Base-by-base conservation (phyloP, 371 early-diverging fungal genomes). In the Catenaria anguillulae region DNA sequence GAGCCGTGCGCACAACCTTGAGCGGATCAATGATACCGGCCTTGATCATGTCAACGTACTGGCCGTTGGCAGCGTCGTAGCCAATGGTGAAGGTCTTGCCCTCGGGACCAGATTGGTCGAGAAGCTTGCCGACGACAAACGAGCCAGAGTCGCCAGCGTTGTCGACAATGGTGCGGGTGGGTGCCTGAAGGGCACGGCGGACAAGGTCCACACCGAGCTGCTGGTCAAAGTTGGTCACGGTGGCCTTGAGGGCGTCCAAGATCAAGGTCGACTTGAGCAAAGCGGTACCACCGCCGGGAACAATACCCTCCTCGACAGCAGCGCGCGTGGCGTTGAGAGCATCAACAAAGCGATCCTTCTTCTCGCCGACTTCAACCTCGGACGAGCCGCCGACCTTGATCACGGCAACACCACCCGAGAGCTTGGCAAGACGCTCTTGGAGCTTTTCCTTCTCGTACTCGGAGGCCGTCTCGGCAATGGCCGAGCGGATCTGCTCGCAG, bases 341-440 rank as follows among this genome's bases (percentile, higher is more conserved):
- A 77, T 97, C 97, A 64, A 91, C 96, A 70, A 93, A 93, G 55
- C 96, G 83, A 77, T 97, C 97, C 87, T 97, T 97, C 91, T 95
- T 96, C 77, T 97, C 97, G 64, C 96, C 95, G 52, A 97, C 97
- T 75, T 97, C 97, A 50, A 97, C 93, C 74, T 97, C 97, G 55
- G 92, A 92, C 37, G 87, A 74, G 54, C 97, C 97, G 65, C 97
- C 97, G 62, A 97, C 95, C 74, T 88, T 89, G 73, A 97, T 93
- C 71, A 97, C 97, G 55, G 97, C 97, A 61, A 97, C 97, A 78
- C 97, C 97, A 62, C 94, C 93, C 63, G 89, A 86, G 37, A 97
- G 77, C 80, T 96, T 95, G 66, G 97, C 97, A 67, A 97, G 86
- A 70, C 97, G 92, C 78, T 97, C 97, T 76, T 95, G 93, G 64